These are phyloP conservation scores for Blastomyces parvus DNA, from an alignment of 2,329 filamentous ascomycete genomes.

Conservation along the genomic window DNA sequence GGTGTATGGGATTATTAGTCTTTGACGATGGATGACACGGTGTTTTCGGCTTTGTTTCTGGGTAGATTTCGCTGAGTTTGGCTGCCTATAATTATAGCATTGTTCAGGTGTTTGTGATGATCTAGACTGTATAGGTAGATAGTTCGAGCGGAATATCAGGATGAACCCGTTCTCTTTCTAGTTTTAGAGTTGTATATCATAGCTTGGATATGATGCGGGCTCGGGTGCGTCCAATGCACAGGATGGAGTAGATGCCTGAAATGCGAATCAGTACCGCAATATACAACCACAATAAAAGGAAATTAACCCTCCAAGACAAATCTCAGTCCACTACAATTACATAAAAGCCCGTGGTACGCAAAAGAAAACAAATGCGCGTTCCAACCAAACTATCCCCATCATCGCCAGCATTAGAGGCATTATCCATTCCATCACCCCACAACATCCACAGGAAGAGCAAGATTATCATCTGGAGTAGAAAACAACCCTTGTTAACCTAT, in stretches of 20 bases:
- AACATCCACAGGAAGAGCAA: neutral
- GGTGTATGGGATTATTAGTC: neutral
- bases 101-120: neutral
- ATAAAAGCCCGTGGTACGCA: neutral
- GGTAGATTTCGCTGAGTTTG: too few species aligned
- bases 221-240: neutral
- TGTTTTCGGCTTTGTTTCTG: neutral
- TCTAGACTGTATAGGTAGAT: neutral
- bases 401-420: neutral
- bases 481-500: neutral
- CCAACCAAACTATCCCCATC: too few species aligned
- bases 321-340: neutral
- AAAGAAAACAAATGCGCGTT: too few species aligned
- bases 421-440: neutral
- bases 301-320: neutral
- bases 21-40: neutral
- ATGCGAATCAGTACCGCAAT: neutral
- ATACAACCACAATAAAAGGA: neutral
- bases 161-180: neutral
- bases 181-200: neutral
- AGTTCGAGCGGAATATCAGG: neutral
- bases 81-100: neutral
- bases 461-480: neutral
- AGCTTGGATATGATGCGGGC: neutral
- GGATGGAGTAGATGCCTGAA: neutral